Base-by-base conservation (phyloP, 441 rosid genomes). In the Erodium moschatum region DNA sequence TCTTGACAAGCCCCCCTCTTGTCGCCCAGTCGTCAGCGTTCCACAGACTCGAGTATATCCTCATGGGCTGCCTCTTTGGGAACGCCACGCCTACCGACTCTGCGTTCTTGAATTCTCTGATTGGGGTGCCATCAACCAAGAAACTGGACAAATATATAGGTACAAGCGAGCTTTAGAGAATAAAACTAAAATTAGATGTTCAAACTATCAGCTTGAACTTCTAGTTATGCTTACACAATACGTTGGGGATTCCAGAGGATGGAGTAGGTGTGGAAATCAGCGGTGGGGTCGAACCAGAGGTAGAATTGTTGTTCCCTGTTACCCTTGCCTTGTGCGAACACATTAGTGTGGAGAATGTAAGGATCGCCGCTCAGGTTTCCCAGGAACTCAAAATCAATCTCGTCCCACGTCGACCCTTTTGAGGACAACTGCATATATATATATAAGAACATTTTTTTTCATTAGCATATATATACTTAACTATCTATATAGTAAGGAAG, bases 211-310 rank as follows among this genome's bases (percentile, higher is more conserved):
- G 27, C 27, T 24, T 24, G 27, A 24, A 2, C 27, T 24, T 24
- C 2, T n/a, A n/a, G n/a, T n/a, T n/a, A n/a, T n/a, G 3, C 81
- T 75, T 74, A 84, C 87, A 82, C 67, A 67, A 84, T 71, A 50
- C 64, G 58, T 10, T 52, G 58, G 58, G 78, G 81, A 72, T 80
- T 84, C 87, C 85, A 82, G 40, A 82, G 71, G 62, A 82, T 71
- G 20, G 83, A 77, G 71, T 84, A 84, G 31, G 31, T 29, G 31
- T 29, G 31, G 31, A 29, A 29, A 29, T 29, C 31, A 29, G 31
- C 31, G 3, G 83, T 82, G 5, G 84, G 87, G 16, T 84, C 83
- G 62, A 84, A 84, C 85, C 85, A 84, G 67, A 84, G 85, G 67
- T 84, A 42, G 62, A 84, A 84, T 13, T 84, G 87, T 58, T 82